Base-by-base conservation (phyloP, 2,329 filamentous ascomycete genomes). In the Onygenales sp. region DNA sequence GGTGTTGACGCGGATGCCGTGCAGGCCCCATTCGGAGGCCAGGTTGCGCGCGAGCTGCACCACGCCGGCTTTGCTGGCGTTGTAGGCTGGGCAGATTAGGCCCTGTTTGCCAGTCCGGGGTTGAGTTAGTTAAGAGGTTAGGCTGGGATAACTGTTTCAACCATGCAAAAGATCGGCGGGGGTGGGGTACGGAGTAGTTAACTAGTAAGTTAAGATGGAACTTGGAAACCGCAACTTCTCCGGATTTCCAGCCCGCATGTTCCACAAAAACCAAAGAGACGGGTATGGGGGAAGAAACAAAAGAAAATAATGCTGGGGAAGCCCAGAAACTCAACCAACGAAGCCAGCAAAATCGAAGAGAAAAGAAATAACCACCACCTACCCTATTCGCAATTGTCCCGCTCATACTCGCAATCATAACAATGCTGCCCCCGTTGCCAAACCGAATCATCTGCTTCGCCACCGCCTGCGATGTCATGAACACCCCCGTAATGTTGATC, bases 391-490 rank as follows among this genome's bases (percentile, higher is more conserved):
- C 81, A 54, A 84, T 69, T 6, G 74, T 78, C 2, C 78, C 81
- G 58, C 76, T 80, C 81, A 84, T 84, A 59, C 77, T 81, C 14
- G 79, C 81, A 62, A 84, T 83, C 64, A 84, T 69, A 8, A 76
- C 78, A 56, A 84, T 83, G 59, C 79, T 82, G 14, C 81, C 81
- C 34, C 79, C 77, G 17, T 66, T 74, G 54, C 80, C 76, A 59
- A 74, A 68, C 32, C 70, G 70, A 56, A 74, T 72, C 69, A 78
- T 76, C 58, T 77, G 71, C 44, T 68, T 68, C 14, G 81, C 81
- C 10, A 77, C 78, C n/a, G 80, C 81, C 66, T 83, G 79, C 6
- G 80, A 74, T 6, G 80, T 81, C 79, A 84, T 83, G 64, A 84
- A 79, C 5, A 79, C 78, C 8, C 81, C 81, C 0, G 79, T 83